These are phyloP conservation scores for Moesziomyces antarcticus DNA, from an alignment of 1,284 basidiomycete genomes.

Conservation along the genomic window DNA sequence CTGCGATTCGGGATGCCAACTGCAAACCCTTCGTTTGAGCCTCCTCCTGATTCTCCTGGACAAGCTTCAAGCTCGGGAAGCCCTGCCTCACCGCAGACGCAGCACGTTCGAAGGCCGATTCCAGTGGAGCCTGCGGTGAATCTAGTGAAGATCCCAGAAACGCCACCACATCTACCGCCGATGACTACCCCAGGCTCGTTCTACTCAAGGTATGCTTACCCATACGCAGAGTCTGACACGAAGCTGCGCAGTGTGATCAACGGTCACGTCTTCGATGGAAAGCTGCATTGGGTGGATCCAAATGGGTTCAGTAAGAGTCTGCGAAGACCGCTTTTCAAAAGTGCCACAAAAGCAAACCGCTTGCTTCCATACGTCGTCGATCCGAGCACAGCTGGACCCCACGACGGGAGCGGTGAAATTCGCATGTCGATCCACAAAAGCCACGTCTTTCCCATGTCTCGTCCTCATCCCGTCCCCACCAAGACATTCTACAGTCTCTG, in stretches of 20 bases:
- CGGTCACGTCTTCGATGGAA: background rate
- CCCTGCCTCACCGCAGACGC: no score
- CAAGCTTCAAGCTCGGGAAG: no score
- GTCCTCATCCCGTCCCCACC: background rate
- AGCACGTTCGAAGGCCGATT: no score
- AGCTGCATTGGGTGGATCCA: background rate
- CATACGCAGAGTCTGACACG: background rate
- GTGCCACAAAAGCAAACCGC: background rate
- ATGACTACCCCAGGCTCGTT: no score
- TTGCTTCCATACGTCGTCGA: background rate
- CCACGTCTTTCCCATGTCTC: no score
- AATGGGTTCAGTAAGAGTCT: background rate
- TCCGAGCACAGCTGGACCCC: background rate
- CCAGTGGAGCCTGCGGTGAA: no score
- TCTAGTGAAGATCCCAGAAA: background rate
- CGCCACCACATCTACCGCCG: background rate
- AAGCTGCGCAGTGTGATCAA: conserved; percentile 1
- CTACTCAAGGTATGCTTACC: background rate
- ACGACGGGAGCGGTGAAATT: background rate
- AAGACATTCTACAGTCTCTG: background rate
- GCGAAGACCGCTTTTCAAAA: background rate
- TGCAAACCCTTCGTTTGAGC: no score
- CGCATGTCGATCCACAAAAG: background rate
- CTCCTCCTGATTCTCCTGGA: no score
- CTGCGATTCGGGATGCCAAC: no score